phyloP scores from a whole-genome alignment of 1,284 basidiomycete genomes.

The Butyriboletus appendiculatus region DNA sequence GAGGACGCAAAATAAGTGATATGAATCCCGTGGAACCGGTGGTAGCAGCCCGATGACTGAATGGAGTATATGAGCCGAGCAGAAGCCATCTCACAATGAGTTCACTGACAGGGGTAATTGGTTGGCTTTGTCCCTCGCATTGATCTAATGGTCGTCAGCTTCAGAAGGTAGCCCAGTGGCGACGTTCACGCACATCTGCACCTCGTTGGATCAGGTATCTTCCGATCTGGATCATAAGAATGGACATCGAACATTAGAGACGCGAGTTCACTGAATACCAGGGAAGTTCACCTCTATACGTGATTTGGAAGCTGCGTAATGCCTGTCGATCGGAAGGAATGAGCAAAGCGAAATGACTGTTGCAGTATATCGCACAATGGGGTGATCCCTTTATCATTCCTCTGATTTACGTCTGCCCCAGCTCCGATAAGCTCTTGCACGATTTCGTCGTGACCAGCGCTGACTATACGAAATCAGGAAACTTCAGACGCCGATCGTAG shows the following conservation, averaged over 20 bases:
- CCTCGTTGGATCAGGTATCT: conserved; percentile 81
- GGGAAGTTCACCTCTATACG: conserved; percentile 65
- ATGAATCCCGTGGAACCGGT: conserved; percentile 90
- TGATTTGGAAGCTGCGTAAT: conserved; percentile 94
- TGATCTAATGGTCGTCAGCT: conserved; percentile 61
- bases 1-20: conserved; percentile 74
- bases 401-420: conserved; percentile 81
- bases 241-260: conserved; percentile 1
- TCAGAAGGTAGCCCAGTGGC: conserved; percentile 47
- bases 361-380: conserved; percentile 64
- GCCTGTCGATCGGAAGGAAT: conserved; percentile 47
- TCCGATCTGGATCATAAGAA: conserved; percentile 65
- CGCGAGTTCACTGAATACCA: not conserved
- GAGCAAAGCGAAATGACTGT: conserved; percentile 6
- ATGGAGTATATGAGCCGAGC: conserved; percentile 4
- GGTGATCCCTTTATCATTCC: conserved; percentile 86
- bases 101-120: conserved; percentile 80
- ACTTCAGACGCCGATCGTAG: not conserved
- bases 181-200: conserved; percentile 80
- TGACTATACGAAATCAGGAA: conserved; percentile 48
- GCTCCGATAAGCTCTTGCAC: conserved; percentile 82
- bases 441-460: conserved; percentile 78
- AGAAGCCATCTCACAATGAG: not conserved
- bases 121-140: conserved; percentile 87
- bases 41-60: conserved; percentile 90